Evolutionary conservation across 2,329 filamentous ascomycete genomes (phyloP).

Genomic region (Phialocephala subalpina): DNA sequence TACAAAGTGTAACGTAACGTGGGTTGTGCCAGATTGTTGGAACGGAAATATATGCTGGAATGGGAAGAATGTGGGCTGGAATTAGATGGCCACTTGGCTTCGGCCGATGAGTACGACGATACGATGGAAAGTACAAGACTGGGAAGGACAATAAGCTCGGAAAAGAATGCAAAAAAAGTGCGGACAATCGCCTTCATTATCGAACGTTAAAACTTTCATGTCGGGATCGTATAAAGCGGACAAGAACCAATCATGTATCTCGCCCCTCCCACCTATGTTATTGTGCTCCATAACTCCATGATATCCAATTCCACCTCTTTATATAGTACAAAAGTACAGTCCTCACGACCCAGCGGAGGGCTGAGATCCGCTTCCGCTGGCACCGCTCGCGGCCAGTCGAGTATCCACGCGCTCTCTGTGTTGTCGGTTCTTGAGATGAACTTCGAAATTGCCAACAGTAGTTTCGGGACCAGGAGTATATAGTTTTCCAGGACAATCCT

Average conservation of each 20-base stretch:
- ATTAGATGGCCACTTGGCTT: neutral
- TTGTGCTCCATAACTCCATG: constrained; percentile 24
- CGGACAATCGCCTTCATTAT: neutral
- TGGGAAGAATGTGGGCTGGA: neutral
- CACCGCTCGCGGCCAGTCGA: constrained; percentile 21
- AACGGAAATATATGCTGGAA: neutral
- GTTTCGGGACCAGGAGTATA: constrained; percentile 90
- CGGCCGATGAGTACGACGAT: neutral
- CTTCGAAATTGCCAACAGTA: constrained; percentile 89
- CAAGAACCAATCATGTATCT: constrained; percentile 18
- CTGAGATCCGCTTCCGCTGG: constrained; percentile 12
- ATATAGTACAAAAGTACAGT: constrained; percentile 22
- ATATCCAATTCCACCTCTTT: constrained; percentile 6
- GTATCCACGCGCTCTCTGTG: constrained; percentile 77
- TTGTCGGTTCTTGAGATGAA: constrained; percentile 85
- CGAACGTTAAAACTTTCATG: neutral
- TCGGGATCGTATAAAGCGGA: constrained; percentile 7
- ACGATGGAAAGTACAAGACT: neutral
- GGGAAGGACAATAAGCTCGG: neutral
- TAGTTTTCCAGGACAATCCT: constrained; percentile 91
- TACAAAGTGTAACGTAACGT: neutral
- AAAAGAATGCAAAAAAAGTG: neutral
- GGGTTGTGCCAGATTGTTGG: neutral
- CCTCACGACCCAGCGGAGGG: constrained; percentile 4
- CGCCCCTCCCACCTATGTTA: constrained; percentile 10